phyloP scores from a whole-genome alignment of 345 rosid genomes.

The Eucalyptus tenuipes region DNA sequence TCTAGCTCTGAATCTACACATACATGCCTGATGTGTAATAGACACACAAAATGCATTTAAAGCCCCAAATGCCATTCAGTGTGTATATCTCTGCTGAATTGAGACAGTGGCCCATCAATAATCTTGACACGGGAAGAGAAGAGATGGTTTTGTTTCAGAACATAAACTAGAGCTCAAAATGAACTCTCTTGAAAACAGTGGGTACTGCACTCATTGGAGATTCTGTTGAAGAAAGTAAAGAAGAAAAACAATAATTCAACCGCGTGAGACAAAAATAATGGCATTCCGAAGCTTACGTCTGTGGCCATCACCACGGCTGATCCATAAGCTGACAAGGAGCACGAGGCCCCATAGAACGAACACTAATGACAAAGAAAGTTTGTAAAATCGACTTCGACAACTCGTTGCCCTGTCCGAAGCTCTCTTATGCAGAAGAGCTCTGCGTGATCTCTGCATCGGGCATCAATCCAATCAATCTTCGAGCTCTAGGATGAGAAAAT shows the following conservation, averaged over 20 bases:
- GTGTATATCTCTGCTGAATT: background rate
- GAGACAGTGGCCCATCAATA: background rate
- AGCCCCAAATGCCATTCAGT: background rate
- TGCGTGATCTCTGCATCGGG: conserved; percentile 80
- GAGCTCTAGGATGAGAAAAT: background rate
- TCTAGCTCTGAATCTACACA: background rate
- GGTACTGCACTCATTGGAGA: background rate
- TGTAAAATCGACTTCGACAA: conserved; percentile 30
- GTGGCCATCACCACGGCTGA: conserved; percentile 45
- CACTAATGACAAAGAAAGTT: conserved; percentile 62
- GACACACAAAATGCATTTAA: background rate
- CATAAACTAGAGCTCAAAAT: background rate
- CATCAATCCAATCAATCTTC: conserved; percentile 27
- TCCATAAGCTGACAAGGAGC: conserved; percentile 56
- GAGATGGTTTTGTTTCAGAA: background rate
- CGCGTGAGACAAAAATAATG: background rate
- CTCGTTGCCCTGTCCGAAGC: conserved; percentile 21
- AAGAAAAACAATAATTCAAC: background rate
- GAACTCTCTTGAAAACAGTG: background rate
- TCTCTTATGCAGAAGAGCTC: conserved; percentile 68
- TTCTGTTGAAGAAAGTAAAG: background rate
- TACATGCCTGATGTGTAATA: background rate
- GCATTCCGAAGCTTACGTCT: conserved; percentile 24
- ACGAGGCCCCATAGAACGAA: conserved; percentile 62
- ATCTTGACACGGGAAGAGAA: background rate